Evolutionary conservation across 2,329 filamentous ascomycete species (phyloP).

Genomic region (Parastagonospora avenae): DNA sequence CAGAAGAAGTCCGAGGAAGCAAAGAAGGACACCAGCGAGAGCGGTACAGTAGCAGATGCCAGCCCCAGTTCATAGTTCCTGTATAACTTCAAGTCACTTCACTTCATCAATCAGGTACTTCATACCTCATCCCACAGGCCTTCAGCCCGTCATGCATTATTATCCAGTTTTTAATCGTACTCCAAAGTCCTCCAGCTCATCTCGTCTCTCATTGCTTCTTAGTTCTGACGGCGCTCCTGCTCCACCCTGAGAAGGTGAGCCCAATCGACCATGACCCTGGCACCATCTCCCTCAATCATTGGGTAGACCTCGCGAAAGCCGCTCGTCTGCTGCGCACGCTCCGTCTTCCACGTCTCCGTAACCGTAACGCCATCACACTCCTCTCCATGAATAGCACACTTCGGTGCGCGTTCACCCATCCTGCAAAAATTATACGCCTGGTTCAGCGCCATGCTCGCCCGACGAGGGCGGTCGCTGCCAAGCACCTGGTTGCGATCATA

Average conservation of each 20-base stretch:
- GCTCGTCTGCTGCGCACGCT: neutral
- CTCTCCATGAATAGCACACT: slow-evolving; percentile 25
- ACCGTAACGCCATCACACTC: slow-evolving; percentile 24
- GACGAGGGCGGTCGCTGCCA: slow-evolving; percentile 17
- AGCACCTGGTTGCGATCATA: slow-evolving; percentile 4
- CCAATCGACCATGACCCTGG: slow-evolving; percentile 34
- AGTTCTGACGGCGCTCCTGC: no score
- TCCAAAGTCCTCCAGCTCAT: no score
- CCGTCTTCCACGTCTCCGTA: slow-evolving; percentile 13
- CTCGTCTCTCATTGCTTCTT: no score
- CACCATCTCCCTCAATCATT: slow-evolving; percentile 9
- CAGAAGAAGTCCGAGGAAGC: slow-evolving; percentile 53
- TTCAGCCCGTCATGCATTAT: neutral
- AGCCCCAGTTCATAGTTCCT: slow-evolving; percentile 28
- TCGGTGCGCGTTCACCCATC: slow-evolving; percentile 1
- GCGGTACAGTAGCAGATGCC: slow-evolving; percentile 43
- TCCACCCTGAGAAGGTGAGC: no score
- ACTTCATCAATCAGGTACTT: neutral
- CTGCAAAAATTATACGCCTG: slow-evolving; percentile 18
- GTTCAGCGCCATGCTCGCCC: slow-evolving; percentile 23
- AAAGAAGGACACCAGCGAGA: slow-evolving; percentile 50
- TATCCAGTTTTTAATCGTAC: no score
- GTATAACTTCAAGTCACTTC: neutral
- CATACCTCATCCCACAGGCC: neutral
- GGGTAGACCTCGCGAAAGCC: slow-evolving; percentile 29